Evolutionary conservation across 179 eudicot genomes (phyloP), one percentile per base, ranked within the genome.

Genomic region (Nepenthes alata): DNA sequence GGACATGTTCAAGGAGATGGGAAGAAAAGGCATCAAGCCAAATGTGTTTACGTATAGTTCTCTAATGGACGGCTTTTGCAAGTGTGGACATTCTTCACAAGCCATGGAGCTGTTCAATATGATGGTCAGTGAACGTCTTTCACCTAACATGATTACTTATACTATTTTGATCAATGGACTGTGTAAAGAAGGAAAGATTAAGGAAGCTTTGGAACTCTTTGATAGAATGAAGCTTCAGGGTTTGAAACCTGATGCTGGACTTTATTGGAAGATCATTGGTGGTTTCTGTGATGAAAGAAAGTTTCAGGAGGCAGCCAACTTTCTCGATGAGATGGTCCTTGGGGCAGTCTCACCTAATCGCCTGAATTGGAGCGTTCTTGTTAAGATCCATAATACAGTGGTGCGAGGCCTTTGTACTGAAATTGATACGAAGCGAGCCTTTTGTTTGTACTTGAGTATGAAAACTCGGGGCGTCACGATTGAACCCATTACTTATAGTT

Each of bases 191-290:
- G 85, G 81, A 48, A 78, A 80, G 62, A 44, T 81, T 61, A 65
- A 63, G 47, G 85, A 83, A 61, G 88, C 88, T 56, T 35, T 86
- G 50, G 81, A 83, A 65, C 75, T 89, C 66, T 75, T 83, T 60
- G 96, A 93, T 70, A 77, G 88, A 73, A 89, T 93, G 90, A 93
- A 93, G 74, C 80, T 89, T 48, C 93, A 86, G 67, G 90, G 95
- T 49, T 68, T 85, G 73, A 89, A 89, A 64, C 98, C 98, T 10
- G 98, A 86, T 67, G 98, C 81, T 1, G 86, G 84, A 34, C 72
- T 93, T 57, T 86, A 89, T 68, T 78, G 75, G 61, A 93, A 89
- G 72, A 73, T 93, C n/a, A 79, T 89, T 12, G 65, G 41, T 67
- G 79, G 83, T 3, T 85, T 77, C 58, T 83, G 85, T 73, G 80